phyloP scores from a whole-genome alignment of 2,329 filamentous ascomycete species.

The Fusarium sp. region DNA sequence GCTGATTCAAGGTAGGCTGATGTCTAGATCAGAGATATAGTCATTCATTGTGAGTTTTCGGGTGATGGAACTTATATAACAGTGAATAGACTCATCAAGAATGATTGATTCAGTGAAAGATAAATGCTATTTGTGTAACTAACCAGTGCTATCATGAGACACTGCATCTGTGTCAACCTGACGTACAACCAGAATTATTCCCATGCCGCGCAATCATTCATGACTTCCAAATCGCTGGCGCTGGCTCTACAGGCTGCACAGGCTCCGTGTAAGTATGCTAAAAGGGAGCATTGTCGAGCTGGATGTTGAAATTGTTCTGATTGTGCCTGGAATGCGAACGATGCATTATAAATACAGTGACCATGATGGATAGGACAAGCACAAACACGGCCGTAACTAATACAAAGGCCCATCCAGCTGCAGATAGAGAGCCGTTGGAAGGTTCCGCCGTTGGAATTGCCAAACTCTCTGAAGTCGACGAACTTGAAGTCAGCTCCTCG shows the following conservation, averaged over 20 bases:
- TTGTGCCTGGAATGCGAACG: neutral
- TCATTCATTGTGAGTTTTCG: neutral
- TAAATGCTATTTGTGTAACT: neutral
- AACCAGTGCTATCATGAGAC: neutral
- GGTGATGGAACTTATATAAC: neutral
- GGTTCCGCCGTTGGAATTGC: neutral
- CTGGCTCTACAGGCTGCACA: neutral
- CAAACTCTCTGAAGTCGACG: neutral
- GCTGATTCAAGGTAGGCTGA: conserved; percentile 23
- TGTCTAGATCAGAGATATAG: neutral
- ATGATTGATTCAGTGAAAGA: neutral
- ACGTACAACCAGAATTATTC: neutral
- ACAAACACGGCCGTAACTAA: neutral
- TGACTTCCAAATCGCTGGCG: neutral
- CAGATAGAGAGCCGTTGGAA: too few species aligned
- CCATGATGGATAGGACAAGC: neutral
- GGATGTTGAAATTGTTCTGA: neutral
- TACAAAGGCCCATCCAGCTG: neutral
- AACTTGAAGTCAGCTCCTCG: neutral
- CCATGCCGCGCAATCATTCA: neutral
- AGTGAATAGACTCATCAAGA: neutral
- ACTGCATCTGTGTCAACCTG: neutral
- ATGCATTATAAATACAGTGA: neutral
- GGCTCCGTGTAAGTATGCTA: neutral
- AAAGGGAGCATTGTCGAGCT: neutral